phyloP scores from a whole-genome alignment of 2,329 filamentous ascomycete species.

The Fusarium guadeloupense region DNA sequence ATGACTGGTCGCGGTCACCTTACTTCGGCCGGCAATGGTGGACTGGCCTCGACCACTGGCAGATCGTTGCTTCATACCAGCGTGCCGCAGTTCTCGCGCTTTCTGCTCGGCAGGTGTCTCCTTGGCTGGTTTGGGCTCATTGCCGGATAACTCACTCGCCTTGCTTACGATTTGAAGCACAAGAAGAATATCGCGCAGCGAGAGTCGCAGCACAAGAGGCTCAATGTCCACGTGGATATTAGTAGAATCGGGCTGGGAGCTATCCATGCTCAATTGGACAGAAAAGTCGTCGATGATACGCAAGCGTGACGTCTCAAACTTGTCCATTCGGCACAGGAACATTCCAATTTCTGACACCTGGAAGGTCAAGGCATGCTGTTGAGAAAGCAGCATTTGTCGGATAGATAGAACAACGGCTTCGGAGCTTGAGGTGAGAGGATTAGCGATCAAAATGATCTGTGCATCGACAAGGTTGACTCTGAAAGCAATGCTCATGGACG shows the following conservation, averaged over 20 bases:
- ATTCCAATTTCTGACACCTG: conserved; percentile 95
- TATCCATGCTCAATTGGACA: conserved; percentile 87
- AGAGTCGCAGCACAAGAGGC: conserved; percentile 88
- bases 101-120: conserved; percentile 61
- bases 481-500: conserved; percentile 80
- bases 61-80: conserved; percentile 63
- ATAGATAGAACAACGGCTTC: conserved; percentile 96
- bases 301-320: conserved; percentile 88
- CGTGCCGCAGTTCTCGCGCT: conserved; percentile 61
- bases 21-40: conserved; percentile 53
- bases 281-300: conserved; percentile 98
- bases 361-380: conserved; percentile 92
- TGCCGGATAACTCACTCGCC: conserved; percentile 85
- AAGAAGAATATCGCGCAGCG: conserved; percentile 91
- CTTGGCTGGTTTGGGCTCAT: conserved; percentile 59
- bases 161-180: conserved; percentile 92
- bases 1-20: conserved; percentile 52
- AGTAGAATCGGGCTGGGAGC: conserved; percentile 67
- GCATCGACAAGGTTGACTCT: conserved; percentile 95
- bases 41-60: conserved; percentile 66
- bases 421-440: conserved; percentile 86
- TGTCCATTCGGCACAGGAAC: conserved; percentile 99
- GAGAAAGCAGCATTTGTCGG: conserved; percentile 90
- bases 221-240: conserved; percentile 90
- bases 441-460: conserved; percentile 95